These are phyloP conservation scores for Amanita molliuscula DNA, from an alignment of 768 basidiomycete species.

Conservation along the genomic window DNA sequence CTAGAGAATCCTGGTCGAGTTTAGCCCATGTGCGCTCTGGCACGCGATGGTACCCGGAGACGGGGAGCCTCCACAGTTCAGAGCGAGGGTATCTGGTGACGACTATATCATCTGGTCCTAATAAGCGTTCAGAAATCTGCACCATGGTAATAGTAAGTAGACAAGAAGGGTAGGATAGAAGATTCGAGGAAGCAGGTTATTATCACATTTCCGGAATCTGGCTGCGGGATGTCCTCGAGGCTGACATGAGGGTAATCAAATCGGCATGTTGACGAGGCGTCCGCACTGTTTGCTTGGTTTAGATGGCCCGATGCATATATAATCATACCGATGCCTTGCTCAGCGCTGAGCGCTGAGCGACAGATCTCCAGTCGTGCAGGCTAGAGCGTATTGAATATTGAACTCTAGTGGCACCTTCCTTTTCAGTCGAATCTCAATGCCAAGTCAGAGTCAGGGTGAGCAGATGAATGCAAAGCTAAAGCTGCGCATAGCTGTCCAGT, in stretches of 20 bases:
- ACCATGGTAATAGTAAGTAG: too few relatives aligned
- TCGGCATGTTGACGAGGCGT: not conserved
- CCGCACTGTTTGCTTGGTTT: not conserved
- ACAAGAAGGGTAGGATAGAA: too few relatives aligned
- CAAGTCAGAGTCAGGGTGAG: too few relatives aligned
- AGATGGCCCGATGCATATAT: not conserved
- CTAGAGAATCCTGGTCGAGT: not conserved
- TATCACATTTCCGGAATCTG: slow-evolving; percentile 3
- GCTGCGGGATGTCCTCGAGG: slow-evolving; percentile 4
- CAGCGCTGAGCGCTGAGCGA: not conserved
- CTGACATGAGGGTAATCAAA: slow-evolving; percentile 4
- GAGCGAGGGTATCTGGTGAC: too few relatives aligned
- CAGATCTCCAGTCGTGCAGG: not conserved
- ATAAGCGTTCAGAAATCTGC: too few relatives aligned
- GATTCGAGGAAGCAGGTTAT: not conserved
- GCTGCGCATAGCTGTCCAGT: too few relatives aligned
- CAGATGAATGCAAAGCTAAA: too few relatives aligned
- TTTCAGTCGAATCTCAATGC: too few relatives aligned
- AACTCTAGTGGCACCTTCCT: not conserved
- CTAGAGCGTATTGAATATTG: not conserved
- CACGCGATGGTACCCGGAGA: not conserved
- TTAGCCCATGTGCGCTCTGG: slow-evolving; percentile 7
- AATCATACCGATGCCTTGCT: not conserved
- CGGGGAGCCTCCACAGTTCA: too few relatives aligned
- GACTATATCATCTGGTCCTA: too few relatives aligned